These are phyloP conservation scores for Lachancea nothofagi DNA, from an alignment of 805 yeast species.

Conservation along the genomic window DNA sequence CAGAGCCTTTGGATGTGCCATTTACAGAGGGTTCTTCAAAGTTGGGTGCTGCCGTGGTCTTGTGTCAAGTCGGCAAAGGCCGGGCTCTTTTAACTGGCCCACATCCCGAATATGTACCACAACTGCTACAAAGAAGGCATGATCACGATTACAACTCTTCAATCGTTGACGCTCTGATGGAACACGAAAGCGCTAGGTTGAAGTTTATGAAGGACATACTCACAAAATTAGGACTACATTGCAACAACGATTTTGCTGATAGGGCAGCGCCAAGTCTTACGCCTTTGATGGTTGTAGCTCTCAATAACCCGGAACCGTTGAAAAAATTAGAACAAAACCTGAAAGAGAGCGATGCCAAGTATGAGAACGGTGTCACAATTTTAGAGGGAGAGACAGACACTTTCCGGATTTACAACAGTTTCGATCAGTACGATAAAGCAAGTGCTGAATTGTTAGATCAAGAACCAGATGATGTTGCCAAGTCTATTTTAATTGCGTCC, in stretches of 20 bases:
- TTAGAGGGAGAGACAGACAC: constrained; percentile 31
- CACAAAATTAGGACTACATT: constrained; percentile 53
- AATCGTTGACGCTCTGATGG: constrained; percentile 39
- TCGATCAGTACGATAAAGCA: constrained; percentile 13
- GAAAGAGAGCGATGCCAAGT: constrained; percentile 12
- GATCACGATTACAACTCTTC: constrained; percentile 29
- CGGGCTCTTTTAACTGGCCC: constrained; percentile 72
- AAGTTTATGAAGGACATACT: constrained; percentile 55
- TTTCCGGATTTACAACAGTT: constrained; percentile 22
- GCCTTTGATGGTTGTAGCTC: constrained; percentile 49
- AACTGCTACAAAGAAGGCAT: constrained; percentile 37
- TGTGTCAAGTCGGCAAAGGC: constrained; percentile 63
- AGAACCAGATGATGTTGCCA: constrained; percentile 52
- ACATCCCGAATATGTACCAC: constrained; percentile 82
- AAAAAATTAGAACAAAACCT: constrained; percentile 17
- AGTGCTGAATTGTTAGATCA: constrained; percentile 23
- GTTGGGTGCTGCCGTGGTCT: constrained; percentile 63
- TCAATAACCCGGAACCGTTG: constrained; percentile 11
- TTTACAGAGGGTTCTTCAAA: constrained; percentile 26
- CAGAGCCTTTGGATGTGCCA: constrained; percentile 49
- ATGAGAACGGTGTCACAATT: constrained; percentile 40
- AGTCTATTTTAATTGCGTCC: constrained; percentile 43
- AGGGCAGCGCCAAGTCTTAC: constrained; percentile 59
- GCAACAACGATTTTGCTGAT: constrained; percentile 49
- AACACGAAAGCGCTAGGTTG: constrained; percentile 44